phyloP scores from a whole-genome alignment of 352 stramenopile species.

The Pilasporangium apinafurcum region DNA sequence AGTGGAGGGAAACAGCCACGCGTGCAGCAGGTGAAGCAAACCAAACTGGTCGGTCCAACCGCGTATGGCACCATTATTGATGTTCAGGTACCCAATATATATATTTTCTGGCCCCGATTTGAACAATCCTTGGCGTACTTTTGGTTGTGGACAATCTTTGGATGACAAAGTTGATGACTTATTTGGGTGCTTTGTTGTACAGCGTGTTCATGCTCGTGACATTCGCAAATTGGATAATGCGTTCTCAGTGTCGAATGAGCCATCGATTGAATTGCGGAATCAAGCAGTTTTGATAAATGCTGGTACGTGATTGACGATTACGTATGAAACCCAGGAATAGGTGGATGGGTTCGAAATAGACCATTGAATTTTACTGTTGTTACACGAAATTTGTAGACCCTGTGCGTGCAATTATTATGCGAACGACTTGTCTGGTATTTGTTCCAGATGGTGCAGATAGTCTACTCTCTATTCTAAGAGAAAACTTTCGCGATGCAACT shows the following conservation, averaged over 20 bases:
- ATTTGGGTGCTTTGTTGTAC: slow-evolving; percentile 1
- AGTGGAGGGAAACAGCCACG: slow-evolving; percentile 1
- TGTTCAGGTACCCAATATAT: slow-evolving; percentile 18
- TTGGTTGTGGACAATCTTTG: background rate
- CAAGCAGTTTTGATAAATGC: slow-evolving; percentile 77
- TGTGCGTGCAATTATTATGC: slow-evolving; percentile 70
- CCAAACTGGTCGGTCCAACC: slow-evolving; percentile 5
- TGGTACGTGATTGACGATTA: slow-evolving; percentile 13
- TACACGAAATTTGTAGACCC: slow-evolving; percentile 22
- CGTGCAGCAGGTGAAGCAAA: slow-evolving; percentile 1
- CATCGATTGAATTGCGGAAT: slow-evolving; percentile 69
- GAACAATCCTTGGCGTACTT: too few species aligned
- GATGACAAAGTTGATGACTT: background rate
- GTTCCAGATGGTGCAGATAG: slow-evolving; percentile 48
- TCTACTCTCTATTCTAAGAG: slow-evolving; percentile 54
- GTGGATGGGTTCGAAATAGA: background rate
- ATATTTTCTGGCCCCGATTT: too few species aligned
- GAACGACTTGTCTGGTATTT: slow-evolving; percentile 54
- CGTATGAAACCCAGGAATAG: background rate
- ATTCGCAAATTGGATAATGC: slow-evolving; percentile 70
- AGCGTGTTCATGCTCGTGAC: slow-evolving; percentile 70
- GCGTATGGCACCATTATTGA: slow-evolving; percentile 31
- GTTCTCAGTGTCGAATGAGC: slow-evolving; percentile 69
- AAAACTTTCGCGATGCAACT: slow-evolving; percentile 47
- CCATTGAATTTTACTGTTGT: background rate